These are phyloP conservation scores for Smallanthus sonchifolius DNA, from an alignment of 129 eudicot genomes.

Conservation along the genomic window DNA sequence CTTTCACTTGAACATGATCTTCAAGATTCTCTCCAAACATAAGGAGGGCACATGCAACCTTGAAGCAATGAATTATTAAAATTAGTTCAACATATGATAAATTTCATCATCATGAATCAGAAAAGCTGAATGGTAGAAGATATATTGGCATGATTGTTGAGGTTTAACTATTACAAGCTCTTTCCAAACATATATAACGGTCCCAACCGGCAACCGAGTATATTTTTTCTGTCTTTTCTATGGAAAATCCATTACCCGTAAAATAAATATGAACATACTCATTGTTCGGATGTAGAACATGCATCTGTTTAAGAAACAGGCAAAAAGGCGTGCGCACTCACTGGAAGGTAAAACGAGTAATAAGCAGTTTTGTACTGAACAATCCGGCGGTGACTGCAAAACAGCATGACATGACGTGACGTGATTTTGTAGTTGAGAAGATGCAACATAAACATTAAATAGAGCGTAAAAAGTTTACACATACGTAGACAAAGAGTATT, in stretches of 20 bases:
- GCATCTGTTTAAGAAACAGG: not conserved
- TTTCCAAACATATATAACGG: too few relatives aligned
- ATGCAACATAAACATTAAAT: too few relatives aligned
- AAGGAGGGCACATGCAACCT: constrained; percentile 88
- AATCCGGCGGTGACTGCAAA: constrained; percentile 81
- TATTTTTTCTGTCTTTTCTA: too few relatives aligned
- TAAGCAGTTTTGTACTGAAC: constrained; percentile 89
- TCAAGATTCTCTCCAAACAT: constrained; percentile 74
- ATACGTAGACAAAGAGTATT: constrained; percentile 67
- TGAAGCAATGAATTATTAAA: not conserved
- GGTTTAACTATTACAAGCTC: too few relatives aligned
- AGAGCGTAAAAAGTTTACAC: constrained; percentile 1
- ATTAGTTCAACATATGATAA: not conserved
- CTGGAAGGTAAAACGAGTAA: constrained; percentile 86
- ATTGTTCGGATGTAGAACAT: not conserved
- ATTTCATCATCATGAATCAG: not conserved
- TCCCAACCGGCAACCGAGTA: too few relatives aligned
- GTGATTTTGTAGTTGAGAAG: too few relatives aligned
- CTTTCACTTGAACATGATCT: constrained; percentile 59
- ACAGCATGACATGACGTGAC: not conserved
- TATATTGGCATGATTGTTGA: too few relatives aligned
- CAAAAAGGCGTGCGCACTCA: constrained; percentile 24
- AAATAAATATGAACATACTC: too few relatives aligned
- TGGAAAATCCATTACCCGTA: too few relatives aligned
- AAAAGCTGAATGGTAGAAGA: too few relatives aligned